Percentiles rank a stretch among this genome's conserved stretches.
Evolutionary conservation across 129 eudicot species (phyloP).

Genomic region (sunflower (Helianthus annuus)): HanXRQr2.0-SUNRISE NC_035446.2:94304523-94305022

Average conservation of each 20-base stretch:
- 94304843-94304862: slow-evolving; percentile 19
- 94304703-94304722: slow-evolving; percentile 23
- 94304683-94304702: slow-evolving; percentile 77
- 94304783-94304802: slow-evolving; percentile 17
- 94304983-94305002: too few species aligned
- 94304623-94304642: slow-evolving; percentile 98
- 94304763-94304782: slow-evolving; percentile 3
- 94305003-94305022: too few species aligned
- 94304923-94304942: too few species aligned
- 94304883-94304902: too few species aligned
- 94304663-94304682: slow-evolving; percentile 90
- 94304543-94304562: slow-evolving; percentile 91
- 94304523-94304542: slow-evolving; percentile 76
- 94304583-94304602: slow-evolving; percentile 84
- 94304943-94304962: too few species aligned
- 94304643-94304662: slow-evolving; percentile 72
- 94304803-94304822: background rate
- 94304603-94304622: slow-evolving; percentile 83
- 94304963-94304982: too few species aligned
- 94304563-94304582: slow-evolving; percentile 99
- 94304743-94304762: too few species aligned
- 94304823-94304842: background rate
- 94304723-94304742: background rate
- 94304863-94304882: background rate
- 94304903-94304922: too few species aligned